These are phyloP conservation scores for Rhodotorula sp. DNA, from an alignment of 1,284 basidiomycete genomes.

Conservation along the genomic window DNA sequence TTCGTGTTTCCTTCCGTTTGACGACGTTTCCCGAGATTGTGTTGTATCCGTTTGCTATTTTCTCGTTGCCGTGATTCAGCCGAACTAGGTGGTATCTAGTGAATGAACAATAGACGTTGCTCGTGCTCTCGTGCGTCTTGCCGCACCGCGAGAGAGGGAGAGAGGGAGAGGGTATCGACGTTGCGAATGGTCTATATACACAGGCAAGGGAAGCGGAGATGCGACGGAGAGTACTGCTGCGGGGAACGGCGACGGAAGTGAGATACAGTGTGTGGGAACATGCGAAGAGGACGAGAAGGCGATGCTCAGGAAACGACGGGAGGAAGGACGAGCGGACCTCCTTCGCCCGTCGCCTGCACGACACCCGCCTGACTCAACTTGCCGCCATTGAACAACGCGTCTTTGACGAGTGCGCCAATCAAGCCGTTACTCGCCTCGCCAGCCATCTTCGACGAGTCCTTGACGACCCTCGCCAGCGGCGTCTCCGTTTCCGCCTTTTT, in stretches of 20 bases:
- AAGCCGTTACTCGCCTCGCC: constrained; percentile 32
- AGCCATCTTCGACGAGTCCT: constrained; percentile 37
- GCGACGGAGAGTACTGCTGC: background rate
- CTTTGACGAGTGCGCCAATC: constrained; percentile 39
- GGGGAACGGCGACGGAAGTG: background rate
- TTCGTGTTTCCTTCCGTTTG: too few relatives aligned
- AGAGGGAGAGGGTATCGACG: background rate
- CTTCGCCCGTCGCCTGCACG: background rate
- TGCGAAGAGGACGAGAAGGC: background rate
- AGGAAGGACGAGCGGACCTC: constrained; percentile 22
- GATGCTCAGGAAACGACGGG: constrained; percentile 21
- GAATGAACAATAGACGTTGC: too few relatives aligned
- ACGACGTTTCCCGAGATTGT: too few relatives aligned
- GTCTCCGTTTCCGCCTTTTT: constrained; percentile 28
- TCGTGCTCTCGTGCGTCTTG: background rate
- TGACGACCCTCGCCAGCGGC: constrained; percentile 30
- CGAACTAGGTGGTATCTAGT: too few relatives aligned
- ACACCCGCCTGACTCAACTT: constrained; percentile 8
- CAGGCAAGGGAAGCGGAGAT: background rate
- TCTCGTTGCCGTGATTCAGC: too few relatives aligned
- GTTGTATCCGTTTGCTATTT: too few relatives aligned
- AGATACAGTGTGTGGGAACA: background rate
- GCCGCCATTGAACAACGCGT: constrained; percentile 38
- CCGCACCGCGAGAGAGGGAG: too few relatives aligned
- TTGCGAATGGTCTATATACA: background rate